Percentiles rank a stretch among this genome's conserved stretches.
phyloP scores from a whole-genome alignment of 208 protist species.

The Endotrypanum monterogeii region DNA sequence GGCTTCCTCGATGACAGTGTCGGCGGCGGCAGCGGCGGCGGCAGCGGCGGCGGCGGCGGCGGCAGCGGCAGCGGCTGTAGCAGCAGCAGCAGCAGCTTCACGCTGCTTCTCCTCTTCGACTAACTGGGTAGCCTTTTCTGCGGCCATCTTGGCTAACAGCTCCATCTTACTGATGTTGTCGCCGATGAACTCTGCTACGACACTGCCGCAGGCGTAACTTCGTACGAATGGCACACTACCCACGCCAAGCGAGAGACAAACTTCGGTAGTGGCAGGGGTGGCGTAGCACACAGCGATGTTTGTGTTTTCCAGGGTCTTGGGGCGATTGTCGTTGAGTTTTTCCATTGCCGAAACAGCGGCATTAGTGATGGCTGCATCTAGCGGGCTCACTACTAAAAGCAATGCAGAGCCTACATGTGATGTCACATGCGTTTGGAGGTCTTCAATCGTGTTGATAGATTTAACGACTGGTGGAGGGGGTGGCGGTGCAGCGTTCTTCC shows the following conservation, averaged over 20 bases:
- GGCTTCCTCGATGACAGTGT: neutral
- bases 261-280: conserved; percentile 27
- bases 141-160: conserved; percentile 63
- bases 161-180: conserved; percentile 76
- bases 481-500: conserved; percentile 40
- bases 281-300: conserved; percentile 72
- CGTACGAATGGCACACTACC: conserved; percentile 49
- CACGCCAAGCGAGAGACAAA: conserved; percentile 55
- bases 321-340: conserved; percentile 69
- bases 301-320: conserved; percentile 33
- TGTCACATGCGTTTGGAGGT: conserved; percentile 50
- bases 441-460: conserved; percentile 41
- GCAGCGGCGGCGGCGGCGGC: conserved; percentile 12
- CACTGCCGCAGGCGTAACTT: conserved; percentile 65
- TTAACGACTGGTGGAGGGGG: conserved; percentile 66
- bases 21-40: conserved; percentile 3
- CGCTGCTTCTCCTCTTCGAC: conserved; percentile 35
- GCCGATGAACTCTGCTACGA: conserved; percentile 50
- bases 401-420: conserved; percentile 45
- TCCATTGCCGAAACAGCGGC: conserved; percentile 57
- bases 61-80: conserved; percentile 1
- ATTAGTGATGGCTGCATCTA: conserved; percentile 48
- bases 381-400: conserved; percentile 58
- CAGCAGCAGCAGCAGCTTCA: conserved; percentile 4
- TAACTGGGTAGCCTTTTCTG: conserved; percentile 32